A percentile compares a stretch with the other conserved stretches of the same genome.
Conservation (phyloP, 208 protist genomes). For the Leishmania mexicana region DNA sequence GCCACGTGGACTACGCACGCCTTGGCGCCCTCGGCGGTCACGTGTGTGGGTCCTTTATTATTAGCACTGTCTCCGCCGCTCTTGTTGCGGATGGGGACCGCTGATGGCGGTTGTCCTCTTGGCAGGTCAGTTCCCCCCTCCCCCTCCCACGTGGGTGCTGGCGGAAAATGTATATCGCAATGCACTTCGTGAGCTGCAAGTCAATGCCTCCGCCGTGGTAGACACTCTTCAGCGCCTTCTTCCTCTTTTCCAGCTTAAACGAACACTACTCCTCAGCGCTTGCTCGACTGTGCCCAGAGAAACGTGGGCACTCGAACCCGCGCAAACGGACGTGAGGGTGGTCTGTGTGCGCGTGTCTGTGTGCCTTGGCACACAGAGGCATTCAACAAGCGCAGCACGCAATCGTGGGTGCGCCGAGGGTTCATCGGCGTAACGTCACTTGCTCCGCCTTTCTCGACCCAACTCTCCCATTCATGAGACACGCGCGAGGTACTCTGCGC, state of each 20-base stretch:
- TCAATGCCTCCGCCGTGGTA: neutral
- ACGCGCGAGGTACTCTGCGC: too few relatives aligned
- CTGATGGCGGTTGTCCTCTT: neutral
- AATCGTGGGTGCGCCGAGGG: too few relatives aligned
- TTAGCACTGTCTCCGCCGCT: neutral
- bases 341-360: neutral
- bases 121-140: neutral
- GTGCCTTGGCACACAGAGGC: neutral
- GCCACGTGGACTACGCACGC: neutral
- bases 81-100: neutral
- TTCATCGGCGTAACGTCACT: too few relatives aligned
- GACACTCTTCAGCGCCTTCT: neutral
- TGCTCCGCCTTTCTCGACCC: too few relatives aligned
- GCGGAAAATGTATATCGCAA: neutral
- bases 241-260: neutral
- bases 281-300: conserved; percentile 6
- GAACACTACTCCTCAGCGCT: conserved; percentile 53
- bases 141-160: neutral
- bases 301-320: conserved; percentile 32
- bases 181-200: neutral
- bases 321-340: conserved; percentile 94
- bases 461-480: too few relatives aligned
- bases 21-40: too few relatives aligned
- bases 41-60: neutral
- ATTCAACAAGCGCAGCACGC: neutral